Percentiles rank a stretch among this genome's conserved stretches.
Conservation (phyloP, 768 basidiomycete species). For the Boletus sp. region DNA sequence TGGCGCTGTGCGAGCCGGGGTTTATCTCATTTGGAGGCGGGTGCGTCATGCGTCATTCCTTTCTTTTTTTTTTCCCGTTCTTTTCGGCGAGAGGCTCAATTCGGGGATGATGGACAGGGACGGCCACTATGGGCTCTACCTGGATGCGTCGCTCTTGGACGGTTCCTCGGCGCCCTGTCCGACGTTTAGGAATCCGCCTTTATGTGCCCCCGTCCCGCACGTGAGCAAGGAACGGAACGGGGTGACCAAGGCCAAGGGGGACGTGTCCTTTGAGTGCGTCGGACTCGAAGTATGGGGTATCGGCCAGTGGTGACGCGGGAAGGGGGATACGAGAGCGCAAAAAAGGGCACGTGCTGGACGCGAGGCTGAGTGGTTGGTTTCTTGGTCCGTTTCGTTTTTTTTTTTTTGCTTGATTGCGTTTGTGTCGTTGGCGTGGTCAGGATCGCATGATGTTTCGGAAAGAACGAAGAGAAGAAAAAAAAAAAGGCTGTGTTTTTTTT, state of each 20-base stretch:
- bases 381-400: too few relatives aligned
- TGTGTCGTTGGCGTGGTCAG: too few relatives aligned
- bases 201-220: constrained; percentile 45
- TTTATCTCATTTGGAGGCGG: constrained; percentile 92
- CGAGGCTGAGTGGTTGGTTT: too few relatives aligned
- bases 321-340: too few relatives aligned
- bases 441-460: too few relatives aligned
- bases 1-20: constrained; percentile 76
- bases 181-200: constrained; percentile 82
- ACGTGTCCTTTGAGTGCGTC: constrained; percentile 81
- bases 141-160: constrained; percentile 76
- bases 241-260: constrained; percentile 31
- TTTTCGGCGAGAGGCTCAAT: background rate
- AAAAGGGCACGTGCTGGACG: too few relatives aligned
- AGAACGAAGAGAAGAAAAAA: too few relatives aligned
- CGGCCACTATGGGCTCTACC: constrained; percentile 83
- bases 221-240: constrained; percentile 17
- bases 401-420: too few relatives aligned
- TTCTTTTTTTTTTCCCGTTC: background rate
- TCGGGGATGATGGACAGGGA: constrained; percentile 45
- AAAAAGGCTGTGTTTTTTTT: too few relatives aligned
- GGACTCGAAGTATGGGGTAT: constrained; percentile 91
- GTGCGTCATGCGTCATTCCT: constrained; percentile 41
- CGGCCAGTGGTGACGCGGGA: constrained; percentile 24
- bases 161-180: constrained; percentile 84